Conservation (phyloP, 345 rosid species). For the Eucalyptus globulus region DNA sequence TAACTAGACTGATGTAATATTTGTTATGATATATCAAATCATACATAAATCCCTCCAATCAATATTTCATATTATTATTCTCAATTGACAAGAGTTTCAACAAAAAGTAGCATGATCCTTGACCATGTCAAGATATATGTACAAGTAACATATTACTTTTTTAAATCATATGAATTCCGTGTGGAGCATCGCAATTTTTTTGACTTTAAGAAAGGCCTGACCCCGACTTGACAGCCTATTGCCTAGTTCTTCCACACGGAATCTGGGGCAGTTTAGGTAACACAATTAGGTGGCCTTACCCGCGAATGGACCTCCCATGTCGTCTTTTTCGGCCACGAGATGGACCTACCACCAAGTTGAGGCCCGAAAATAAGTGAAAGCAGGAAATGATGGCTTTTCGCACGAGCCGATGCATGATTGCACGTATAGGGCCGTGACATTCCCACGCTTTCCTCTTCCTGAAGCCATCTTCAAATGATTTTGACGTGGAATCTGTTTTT, state of each 20-base stretch:
- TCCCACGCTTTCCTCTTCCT: not conserved
- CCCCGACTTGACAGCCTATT: not conserved
- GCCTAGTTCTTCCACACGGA: not conserved
- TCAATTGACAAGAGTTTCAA: not conserved
- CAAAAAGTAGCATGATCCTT: not conserved
- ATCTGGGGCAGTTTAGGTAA: not conserved
- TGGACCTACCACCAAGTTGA: slow-evolving; percentile 6
- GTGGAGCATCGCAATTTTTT: not conserved
- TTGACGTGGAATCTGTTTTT: not conserved
- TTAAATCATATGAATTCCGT: not conserved
- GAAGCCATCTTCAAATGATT: not conserved
- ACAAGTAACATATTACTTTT: not conserved
- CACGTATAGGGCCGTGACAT: not conserved
- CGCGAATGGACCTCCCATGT: not conserved
- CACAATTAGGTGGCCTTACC: not conserved
- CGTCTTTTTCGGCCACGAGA: not conserved
- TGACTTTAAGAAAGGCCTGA: not conserved
- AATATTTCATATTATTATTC: no score
- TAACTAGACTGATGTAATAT: no score
- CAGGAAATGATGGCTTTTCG: not conserved
- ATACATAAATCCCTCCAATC: accelerated
- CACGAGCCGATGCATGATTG: not conserved
- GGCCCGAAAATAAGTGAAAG: not conserved
- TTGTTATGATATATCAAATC: no score
- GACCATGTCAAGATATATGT: not conserved